Conservation (phyloP, 1,284 basidiomycete species). For the Boletellus deceptivus region DNA sequence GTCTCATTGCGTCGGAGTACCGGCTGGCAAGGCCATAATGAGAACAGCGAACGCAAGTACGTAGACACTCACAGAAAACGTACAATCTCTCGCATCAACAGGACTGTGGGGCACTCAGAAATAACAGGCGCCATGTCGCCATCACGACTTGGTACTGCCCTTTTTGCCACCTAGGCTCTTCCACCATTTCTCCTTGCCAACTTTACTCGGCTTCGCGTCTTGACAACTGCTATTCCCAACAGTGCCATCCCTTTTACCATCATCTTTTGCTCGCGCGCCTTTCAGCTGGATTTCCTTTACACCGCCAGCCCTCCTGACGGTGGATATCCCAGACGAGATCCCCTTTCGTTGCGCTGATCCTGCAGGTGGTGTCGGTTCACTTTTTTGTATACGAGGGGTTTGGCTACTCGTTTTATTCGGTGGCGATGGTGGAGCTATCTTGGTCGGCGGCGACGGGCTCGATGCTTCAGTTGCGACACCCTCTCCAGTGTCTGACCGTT, state of each 20-base stretch:
- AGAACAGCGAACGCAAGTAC: no score
- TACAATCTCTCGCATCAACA: not conserved
- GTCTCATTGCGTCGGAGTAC: no score
- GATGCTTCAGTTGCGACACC: conserved; percentile 13
- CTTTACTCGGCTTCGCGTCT: not conserved
- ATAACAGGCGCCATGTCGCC: not conserved
- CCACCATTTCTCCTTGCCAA: conserved; percentile 22
- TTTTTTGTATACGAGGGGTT: not conserved
- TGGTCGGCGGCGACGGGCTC: not conserved
- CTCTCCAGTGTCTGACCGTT: conserved; percentile 10
- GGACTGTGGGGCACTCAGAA: not conserved
- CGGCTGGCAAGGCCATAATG: no score
- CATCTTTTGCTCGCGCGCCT: not conserved
- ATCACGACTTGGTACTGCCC: conserved; percentile 10
- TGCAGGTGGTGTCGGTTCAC: conserved; percentile 14
- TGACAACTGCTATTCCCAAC: not conserved
- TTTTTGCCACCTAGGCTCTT: conserved; percentile 15
- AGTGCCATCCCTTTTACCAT: not conserved
- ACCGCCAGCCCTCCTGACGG: conserved; percentile 41
- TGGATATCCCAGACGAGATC: conserved; percentile 72
- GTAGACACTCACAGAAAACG: not conserved
- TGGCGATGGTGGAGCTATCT: not conserved
- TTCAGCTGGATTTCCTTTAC: conserved; percentile 15
- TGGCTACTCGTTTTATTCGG: not conserved
- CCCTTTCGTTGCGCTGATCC: conserved; percentile 48